These are phyloP conservation scores for Noccaea caerulescens DNA, from an alignment of 345 rosid genomes.

Conservation along the genomic window DNA sequence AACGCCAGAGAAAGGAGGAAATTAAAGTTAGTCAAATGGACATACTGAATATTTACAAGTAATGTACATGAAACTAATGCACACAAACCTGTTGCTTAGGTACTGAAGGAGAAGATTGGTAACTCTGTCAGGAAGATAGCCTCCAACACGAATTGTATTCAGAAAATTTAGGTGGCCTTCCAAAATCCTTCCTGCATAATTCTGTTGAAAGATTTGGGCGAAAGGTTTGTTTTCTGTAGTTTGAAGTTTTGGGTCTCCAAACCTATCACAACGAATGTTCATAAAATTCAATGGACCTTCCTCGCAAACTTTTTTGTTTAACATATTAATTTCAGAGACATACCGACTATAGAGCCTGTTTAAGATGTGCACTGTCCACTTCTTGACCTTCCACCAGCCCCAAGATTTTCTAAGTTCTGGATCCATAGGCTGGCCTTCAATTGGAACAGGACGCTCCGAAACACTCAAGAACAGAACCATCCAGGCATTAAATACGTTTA, in stretches of 20 bases:
- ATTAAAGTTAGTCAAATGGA: constrained; percentile 11
- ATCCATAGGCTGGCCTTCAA: constrained; percentile 92
- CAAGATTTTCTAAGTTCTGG: constrained; percentile 91
- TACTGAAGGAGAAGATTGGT: constrained; percentile 93
- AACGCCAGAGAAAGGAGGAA: constrained; percentile 4
- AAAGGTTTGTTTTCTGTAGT: constrained; percentile 84
- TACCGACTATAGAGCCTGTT: constrained; percentile 93
- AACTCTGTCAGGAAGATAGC: constrained; percentile 96
- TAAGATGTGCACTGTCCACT: constrained; percentile 96
- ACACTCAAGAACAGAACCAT: constrained; percentile 87
- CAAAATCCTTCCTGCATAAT: constrained; percentile 86
- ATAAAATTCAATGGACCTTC: neutral
- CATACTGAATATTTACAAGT: constrained; percentile 13
- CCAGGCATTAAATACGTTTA: constrained; percentile 87
- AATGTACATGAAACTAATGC: constrained; percentile 17
- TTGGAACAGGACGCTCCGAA: constrained; percentile 91
- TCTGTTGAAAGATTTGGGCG: constrained; percentile 92
- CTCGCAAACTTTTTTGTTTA: constrained; percentile 2
- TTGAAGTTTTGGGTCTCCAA: constrained; percentile 94
- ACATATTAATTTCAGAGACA: constrained; percentile 20
- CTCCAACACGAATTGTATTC: constrained; percentile 81
- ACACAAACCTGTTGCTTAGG: constrained; percentile 83
- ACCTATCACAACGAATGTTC: constrained; percentile 51
- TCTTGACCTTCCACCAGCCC: constrained; percentile 99
- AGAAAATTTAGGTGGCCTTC: constrained; percentile 88